Evolutionary conservation across 2,329 filamentous ascomycete species (phyloP), one percentile per base, ranked within the genome.

Genomic region (Grosmannia penicillata): DNA sequence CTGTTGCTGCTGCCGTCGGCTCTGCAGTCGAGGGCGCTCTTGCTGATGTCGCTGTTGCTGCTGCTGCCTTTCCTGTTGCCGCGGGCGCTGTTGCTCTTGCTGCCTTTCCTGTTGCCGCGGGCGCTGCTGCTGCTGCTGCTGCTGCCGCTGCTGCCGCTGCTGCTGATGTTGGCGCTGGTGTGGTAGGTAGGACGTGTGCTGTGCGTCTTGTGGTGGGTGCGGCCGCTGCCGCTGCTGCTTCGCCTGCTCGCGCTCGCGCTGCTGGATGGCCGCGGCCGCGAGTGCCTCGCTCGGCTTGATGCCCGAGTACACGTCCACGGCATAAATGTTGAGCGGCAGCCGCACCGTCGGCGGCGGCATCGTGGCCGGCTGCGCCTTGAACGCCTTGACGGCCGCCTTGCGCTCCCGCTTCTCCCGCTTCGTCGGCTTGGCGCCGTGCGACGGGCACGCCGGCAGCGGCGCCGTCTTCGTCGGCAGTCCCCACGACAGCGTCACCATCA

Each of bases 291-390:
- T 86, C 11, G 91, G 89, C 18, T 73, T 70, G 47, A 96, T 86
- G 48, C 91, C 91, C 1, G 87, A 94, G 56, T 73, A 96, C 14
- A 98, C 75, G 39, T 85, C 72, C 36, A 93, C 69, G 25, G 62
- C 56, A 33, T 78, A 75, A 50, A 96, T 78, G 44, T 79, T 71
- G 15, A 98, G 65, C 5, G 87, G 84, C 3, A 94, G 68, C 40
- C 81, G 71, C 25, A 93, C 75, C 37, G 78, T 68, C 59, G 93
- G 83, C n/a, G 78, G 69, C 19, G 39, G 36, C 14, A 57, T 49
- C 28, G 49, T 47, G 23, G 49, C 41, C 4, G 53, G 51, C 21
- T 50, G 49, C 23, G 43, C 47, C 24, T 50, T 47, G 36, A 56
- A 58, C 17, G 66, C 65, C 43, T 61, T 56, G 40, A 47, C 41